phyloP scores from a whole-genome alignment of 805 yeast species.

The Gaillardinia entomophila region DNA sequence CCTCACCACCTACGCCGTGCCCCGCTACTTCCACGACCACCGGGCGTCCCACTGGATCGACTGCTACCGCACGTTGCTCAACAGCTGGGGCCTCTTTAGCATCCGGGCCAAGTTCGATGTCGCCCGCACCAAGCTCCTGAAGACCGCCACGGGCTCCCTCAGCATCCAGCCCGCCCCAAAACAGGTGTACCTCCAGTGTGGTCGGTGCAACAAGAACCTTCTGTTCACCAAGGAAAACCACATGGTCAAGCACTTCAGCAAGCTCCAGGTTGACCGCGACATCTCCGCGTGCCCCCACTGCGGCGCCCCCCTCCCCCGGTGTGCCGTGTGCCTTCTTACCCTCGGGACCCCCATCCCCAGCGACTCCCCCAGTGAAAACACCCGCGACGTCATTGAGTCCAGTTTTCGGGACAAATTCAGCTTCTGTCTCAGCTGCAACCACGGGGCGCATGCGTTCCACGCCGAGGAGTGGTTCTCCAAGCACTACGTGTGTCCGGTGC shows the following conservation, averaged over 20 bases:
- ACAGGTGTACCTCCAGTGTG: conserved; percentile 78
- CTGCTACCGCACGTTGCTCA: conserved; percentile 59
- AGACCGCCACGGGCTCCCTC: conserved; percentile 40
- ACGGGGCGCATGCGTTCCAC: conserved; percentile 92
- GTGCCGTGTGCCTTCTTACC: conserved; percentile 81
- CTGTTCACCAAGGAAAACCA: conserved; percentile 36
- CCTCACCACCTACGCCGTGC: conserved; percentile 74
- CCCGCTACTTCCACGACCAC: conserved; percentile 70
- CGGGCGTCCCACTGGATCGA: conserved; percentile 77
- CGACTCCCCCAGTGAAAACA: conserved; percentile 18
- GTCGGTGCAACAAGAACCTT: conserved; percentile 72
- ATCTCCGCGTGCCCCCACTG: conserved; percentile 68
- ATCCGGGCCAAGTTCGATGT: conserved; percentile 83
- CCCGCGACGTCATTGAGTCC: conserved; percentile 24
- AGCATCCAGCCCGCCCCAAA: conserved; percentile 53
- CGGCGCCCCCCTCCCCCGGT: conserved; percentile 80
- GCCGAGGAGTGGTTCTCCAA: conserved; percentile 94
- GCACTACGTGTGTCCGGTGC: conserved; percentile 88
- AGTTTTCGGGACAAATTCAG: conserved; percentile 80
- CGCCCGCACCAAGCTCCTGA: conserved; percentile 59
- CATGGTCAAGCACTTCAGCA: conserved; percentile 14
- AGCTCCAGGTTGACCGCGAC: conserved; percentile 13
- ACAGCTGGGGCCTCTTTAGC: conserved; percentile 78
- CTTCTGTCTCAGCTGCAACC: conserved; percentile 86
- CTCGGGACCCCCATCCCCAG: conserved; percentile 62